A percentile compares a stretch with the other conserved stretches of the same genome.
Evolutionary conservation across 352 stramenopile genomes (phyloP).

Genomic region (Phytophthora multivora): DNA sequence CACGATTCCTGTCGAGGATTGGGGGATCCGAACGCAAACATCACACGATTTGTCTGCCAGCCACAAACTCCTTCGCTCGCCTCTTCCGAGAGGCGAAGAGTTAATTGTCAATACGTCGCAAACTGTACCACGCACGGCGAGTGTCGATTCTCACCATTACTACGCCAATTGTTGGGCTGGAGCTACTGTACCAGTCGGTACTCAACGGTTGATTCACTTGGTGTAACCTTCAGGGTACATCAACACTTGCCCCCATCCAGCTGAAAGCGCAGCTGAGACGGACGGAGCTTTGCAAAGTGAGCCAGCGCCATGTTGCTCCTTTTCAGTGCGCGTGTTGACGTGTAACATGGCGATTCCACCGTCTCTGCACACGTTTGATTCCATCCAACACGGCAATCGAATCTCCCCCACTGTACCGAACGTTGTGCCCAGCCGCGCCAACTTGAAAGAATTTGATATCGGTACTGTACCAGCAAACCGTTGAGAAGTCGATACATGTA

Average conservation of each 20-base stretch:
- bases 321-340: slow-evolving; percentile 15
- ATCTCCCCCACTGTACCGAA: too few relatives aligned
- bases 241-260: not conserved
- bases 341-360: not conserved
- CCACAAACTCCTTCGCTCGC: slow-evolving; percentile 1
- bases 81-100: not conserved
- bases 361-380: not conserved
- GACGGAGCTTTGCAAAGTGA: slow-evolving; percentile 3
- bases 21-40: not conserved
- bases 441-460: too few relatives aligned
- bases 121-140: too few relatives aligned
- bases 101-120: not conserved
- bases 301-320: slow-evolving; percentile 8
- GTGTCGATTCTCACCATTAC: not conserved
- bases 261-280: slow-evolving; percentile 1
- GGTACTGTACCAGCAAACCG: too few relatives aligned
- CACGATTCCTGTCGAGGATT: slow-evolving; percentile 1
- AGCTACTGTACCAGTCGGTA: not conserved
- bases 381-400: slow-evolving; percentile 9
- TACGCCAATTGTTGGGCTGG: not conserved
- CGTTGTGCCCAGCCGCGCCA: too few relatives aligned
- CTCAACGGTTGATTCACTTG: not conserved
- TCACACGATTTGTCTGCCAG: slow-evolving; percentile 17
- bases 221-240: not conserved
- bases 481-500: too few relatives aligned